Evolutionary conservation across 768 basidiomycete genomes (phyloP), one percentile per base, ranked within the genome.

Genomic region (Leccinum disarticulatum): DNA sequence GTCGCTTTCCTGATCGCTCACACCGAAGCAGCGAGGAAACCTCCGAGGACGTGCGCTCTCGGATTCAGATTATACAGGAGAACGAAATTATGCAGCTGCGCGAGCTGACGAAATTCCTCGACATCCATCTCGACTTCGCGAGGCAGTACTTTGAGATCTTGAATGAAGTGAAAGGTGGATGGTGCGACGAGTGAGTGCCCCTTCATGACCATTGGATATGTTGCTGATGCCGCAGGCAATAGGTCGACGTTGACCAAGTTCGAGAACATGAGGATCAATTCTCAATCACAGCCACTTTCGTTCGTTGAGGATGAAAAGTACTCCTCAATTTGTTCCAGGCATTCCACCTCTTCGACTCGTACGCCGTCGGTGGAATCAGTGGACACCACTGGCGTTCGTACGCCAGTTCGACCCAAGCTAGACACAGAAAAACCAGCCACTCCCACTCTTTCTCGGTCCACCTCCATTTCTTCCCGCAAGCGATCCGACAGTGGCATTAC

Each of bases 41-140:
- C 0, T 82, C 86, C 9, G 90, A 94, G 68, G 92, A 95, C 62
- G 83, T 95, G 1, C 88, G 86, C n/a, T 81, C 81, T 3, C 84
- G 90, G 38, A 92, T 95, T 81, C 82, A 84, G 53, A 81, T 80
- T 0, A 88, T 97, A 52, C 90, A 93, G 68, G 87, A 92, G 62
- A 86, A 87, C 54, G 93, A 96, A 68, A 77, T 83, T 28, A 75
- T 79, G 30, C 90, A 93, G 64, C 77, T 90, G 6, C 83, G 82
- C 35, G 91, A 90, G 43, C 77, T 97, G 33, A 83, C 84, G 3
- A 72, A 76, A 5, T 83, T 95, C 67, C 76, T 97, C 35, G 87
- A 94, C 52, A 74, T 84, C 11, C 88, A 96, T 65, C 73, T 88
- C 50, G 85, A 85, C 54, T 95, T 87, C 65, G 87, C 87, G 17